Conservation (phyloP, 2,329 filamentous ascomycete genomes). For the Cercospora sp. region DNA sequence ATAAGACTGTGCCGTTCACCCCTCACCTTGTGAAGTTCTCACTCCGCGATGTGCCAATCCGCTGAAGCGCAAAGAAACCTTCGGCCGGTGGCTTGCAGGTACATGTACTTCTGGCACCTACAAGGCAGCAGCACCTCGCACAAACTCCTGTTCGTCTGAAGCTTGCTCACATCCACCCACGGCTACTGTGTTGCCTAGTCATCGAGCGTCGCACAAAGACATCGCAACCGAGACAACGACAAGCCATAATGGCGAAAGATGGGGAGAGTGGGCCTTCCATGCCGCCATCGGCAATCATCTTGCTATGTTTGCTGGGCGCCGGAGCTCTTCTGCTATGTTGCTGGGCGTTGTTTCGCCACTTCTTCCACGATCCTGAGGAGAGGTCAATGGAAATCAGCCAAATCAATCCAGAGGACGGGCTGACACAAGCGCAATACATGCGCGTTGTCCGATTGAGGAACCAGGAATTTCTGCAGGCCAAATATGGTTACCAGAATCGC, state of each 20-base stretch:
- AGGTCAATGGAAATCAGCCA: slow-evolving; percentile 3
- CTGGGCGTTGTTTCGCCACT: slow-evolving; percentile 27
- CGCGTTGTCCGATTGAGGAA: slow-evolving; percentile 27
- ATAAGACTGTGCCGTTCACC: slow-evolving; percentile 1
- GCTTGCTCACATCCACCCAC: background rate
- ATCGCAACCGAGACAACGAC: background rate
- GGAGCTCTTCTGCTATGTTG: slow-evolving; percentile 23
- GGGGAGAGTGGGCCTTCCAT: slow-evolving; percentile 16
- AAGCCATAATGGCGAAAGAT: background rate
- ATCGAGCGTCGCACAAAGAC: background rate
- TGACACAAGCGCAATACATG: slow-evolving; percentile 31
- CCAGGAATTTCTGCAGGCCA: slow-evolving; percentile 25
- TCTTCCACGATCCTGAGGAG: slow-evolving; percentile 13
- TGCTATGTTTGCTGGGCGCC: slow-evolving; percentile 28
- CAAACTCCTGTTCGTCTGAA: background rate
- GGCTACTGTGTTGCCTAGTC: background rate
- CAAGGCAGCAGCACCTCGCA: slow-evolving; percentile 4
- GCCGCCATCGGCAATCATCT: slow-evolving; percentile 26
- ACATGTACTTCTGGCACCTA: slow-evolving; percentile 4
- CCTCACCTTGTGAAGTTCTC: background rate
- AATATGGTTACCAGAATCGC: slow-evolving; percentile 17
- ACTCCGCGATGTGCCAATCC: background rate
- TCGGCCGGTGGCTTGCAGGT: slow-evolving; percentile 6
- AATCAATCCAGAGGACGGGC: slow-evolving; percentile 15
- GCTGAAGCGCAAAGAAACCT: slow-evolving; percentile 5